A percentile compares a stretch with the other conserved stretches of the same genome.
phyloP scores from a whole-genome alignment of 23 red algal genomes.

The Agarophyton chilense region DNA sequence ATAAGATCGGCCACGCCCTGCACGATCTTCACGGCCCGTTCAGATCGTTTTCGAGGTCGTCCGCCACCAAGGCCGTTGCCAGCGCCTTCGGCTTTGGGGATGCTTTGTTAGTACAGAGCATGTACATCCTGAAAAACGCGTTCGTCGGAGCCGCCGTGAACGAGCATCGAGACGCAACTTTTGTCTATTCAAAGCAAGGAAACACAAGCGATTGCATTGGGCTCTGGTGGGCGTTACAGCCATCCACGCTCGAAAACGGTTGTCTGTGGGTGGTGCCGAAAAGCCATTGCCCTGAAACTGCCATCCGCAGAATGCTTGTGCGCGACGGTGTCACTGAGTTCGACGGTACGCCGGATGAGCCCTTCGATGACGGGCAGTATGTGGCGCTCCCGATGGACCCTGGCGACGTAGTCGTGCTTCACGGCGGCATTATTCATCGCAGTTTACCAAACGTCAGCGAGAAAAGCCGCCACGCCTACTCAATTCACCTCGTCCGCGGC shows the following conservation, averaged over 20 bases:
- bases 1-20: constrained; percentile 93
- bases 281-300: constrained; percentile 60
- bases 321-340: neutral
- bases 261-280: constrained; percentile 85
- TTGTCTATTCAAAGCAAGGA: constrained; percentile 18
- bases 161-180: constrained; percentile 78
- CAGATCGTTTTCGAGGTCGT: constrained; percentile 47
- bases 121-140: constrained; percentile 89
- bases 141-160: constrained; percentile 71
- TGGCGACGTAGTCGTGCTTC: constrained; percentile 61
- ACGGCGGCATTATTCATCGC: constrained; percentile 73
- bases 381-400: constrained; percentile 43
- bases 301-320: constrained; percentile 17
- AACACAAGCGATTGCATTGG: constrained; percentile 43
- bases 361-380: constrained; percentile 12
- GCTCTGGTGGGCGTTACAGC: constrained; percentile 85
- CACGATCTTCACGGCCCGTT: constrained; percentile 76
- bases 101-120: constrained; percentile 73
- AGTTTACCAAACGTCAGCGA: constrained; percentile 58
- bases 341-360: too few species aligned
- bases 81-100: neutral
- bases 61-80: neutral
- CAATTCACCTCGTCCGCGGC: constrained; percentile 61
- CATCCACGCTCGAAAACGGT: constrained; percentile 68
- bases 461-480: constrained; percentile 80